Conservation (phyloP, 2,329 filamentous ascomycete species). For the Emergomyces africanus region DNA sequence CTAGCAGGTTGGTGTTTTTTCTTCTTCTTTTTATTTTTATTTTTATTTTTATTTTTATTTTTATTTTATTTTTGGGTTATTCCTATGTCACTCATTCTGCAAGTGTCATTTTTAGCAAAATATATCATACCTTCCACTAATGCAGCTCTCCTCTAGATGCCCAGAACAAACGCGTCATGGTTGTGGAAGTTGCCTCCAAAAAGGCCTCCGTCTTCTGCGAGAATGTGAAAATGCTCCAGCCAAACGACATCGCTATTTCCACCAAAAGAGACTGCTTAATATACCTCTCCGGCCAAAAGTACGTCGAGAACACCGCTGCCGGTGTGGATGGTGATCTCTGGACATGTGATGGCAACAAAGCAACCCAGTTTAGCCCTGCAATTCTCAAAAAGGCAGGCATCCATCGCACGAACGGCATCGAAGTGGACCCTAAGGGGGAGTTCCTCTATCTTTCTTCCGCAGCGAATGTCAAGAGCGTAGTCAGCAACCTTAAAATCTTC, state of each 20-base stretch:
- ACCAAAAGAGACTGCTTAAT: neutral
- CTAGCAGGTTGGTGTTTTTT: neutral
- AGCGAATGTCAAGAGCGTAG: neutral
- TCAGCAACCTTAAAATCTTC: neutral
- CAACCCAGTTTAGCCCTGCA: neutral
- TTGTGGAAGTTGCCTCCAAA: neutral
- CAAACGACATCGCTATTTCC: slow-evolving; percentile 2
- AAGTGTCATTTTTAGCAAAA: neutral
- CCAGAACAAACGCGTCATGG: neutral
- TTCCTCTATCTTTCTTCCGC: slow-evolving; percentile 2
- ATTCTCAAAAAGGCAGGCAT: slow-evolving; percentile 1
- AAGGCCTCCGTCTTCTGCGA: neutral
- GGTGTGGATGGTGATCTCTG: slow-evolving; percentile 1
- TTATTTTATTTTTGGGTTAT: neutral
- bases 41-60: neutral
- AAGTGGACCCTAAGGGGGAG: neutral
- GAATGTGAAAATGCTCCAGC: slow-evolving; percentile 1
- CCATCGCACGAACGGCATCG: slow-evolving; percentile 3
- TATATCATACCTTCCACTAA: neutral
- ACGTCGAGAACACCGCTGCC: neutral
- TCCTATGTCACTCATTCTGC: neutral
- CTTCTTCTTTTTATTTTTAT: no score
- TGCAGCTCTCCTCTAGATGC: neutral
- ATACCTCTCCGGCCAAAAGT: slow-evolving; percentile 3
- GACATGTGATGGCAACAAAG: neutral